A percentile compares a stretch with the other conserved stretches of the same genome.
phyloP scores from a whole-genome alignment of 768 basidiomycete genomes.

The Pleurotus tuoliensis region DNA sequence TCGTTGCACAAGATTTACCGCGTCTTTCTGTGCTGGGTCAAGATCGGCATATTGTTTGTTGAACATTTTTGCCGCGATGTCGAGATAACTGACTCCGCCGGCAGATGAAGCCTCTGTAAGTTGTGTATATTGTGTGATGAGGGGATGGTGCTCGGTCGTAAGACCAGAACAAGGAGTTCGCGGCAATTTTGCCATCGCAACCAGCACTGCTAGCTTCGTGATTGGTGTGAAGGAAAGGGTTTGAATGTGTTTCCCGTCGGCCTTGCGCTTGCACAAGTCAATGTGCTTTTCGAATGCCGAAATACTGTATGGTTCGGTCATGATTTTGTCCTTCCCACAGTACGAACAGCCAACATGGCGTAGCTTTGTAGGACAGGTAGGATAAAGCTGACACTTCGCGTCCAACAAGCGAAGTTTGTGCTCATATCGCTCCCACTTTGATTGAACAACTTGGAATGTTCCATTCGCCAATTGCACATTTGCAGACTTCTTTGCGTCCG shows the following conservation, averaged over 20 bases:
- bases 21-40: neutral
- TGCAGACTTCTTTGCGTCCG: neutral
- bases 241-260: neutral
- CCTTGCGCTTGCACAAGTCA: neutral
- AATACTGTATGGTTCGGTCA: constrained; percentile 12
- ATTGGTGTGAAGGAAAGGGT: neutral
- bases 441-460: neutral
- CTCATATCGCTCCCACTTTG: neutral
- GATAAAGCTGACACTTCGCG: neutral
- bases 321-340: constrained; percentile 10
- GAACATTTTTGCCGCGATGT: constrained; percentile 13
- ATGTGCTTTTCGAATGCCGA: constrained; percentile 12
- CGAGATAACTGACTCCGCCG: constrained; percentile 13
- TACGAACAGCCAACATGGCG: constrained; percentile 9
- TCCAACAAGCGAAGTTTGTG: neutral
- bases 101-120: constrained; percentile 10
- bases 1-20: constrained; percentile 11
- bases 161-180: constrained; percentile 14
- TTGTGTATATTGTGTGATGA: constrained; percentile 10
- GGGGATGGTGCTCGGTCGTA: neutral
- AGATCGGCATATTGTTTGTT: constrained; percentile 3
- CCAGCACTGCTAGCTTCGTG: neutral
- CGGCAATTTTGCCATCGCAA: neutral
- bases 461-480: neutral
- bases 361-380: neutral